A percentile compares a stretch with the other conserved stretches of the same genome.
phyloP scores from a whole-genome alignment of 805 yeast species.

The Candida stauntonica region DNA sequence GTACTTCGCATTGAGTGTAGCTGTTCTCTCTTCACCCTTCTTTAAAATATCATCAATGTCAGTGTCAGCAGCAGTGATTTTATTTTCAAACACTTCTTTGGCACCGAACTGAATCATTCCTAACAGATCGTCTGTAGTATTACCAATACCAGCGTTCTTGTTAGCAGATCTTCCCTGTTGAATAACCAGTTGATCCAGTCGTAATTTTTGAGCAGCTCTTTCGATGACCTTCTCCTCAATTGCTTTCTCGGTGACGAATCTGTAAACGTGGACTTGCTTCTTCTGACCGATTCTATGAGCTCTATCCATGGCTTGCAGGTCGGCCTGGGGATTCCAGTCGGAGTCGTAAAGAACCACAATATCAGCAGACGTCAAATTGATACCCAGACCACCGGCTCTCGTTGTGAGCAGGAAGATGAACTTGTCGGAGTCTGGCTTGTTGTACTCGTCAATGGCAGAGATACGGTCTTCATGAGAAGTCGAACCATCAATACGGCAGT shows the following conservation, averaged over 20 bases:
- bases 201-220: constrained; percentile 89
- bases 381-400: constrained; percentile 96
- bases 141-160: constrained; percentile 48
- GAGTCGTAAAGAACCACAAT: constrained; percentile 85
- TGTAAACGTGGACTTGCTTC: constrained; percentile 87
- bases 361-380: constrained; percentile 88
- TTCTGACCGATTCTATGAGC: constrained; percentile 97
- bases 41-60: constrained; percentile 82
- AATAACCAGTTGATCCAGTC: constrained; percentile 91
- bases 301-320: constrained; percentile 96
- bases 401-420: constrained; percentile 85
- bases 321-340: constrained; percentile 99
- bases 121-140: constrained; percentile 75
- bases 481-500: constrained; percentile 91
- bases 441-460: constrained; percentile 88
- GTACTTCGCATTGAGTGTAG: constrained; percentile 73
- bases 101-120: constrained; percentile 99
- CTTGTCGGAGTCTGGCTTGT: constrained; percentile 74
- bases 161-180: constrained; percentile 78
- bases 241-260: constrained; percentile 94
- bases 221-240: constrained; percentile 95
- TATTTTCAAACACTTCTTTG: constrained; percentile 69
- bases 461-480: constrained; percentile 92
- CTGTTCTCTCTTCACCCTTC: constrained; percentile 80
- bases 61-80: constrained; percentile 34